phyloP scores from a whole-genome alignment of 2,329 filamentous ascomycete species.

The Ascosphaera apis region DNA sequence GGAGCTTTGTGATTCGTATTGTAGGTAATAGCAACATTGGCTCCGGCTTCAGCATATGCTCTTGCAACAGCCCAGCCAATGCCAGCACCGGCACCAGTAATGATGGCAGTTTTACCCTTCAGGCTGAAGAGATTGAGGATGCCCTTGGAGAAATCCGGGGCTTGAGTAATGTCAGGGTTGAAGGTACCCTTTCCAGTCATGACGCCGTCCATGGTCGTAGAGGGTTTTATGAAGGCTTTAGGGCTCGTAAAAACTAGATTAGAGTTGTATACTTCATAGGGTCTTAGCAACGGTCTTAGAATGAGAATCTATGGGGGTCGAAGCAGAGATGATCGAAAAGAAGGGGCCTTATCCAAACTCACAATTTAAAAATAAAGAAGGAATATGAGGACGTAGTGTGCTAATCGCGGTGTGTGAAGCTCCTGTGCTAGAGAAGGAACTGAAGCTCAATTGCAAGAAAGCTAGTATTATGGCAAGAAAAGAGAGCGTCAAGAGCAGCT shows the following conservation, averaged over 20 bases:
- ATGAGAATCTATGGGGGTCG: too few species aligned
- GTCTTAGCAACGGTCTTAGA: too few species aligned
- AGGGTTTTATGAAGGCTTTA: neutral
- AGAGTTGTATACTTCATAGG: too few species aligned
- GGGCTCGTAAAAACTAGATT: neutral
- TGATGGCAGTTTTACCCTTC: slow-evolving; percentile 45
- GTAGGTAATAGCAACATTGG: slow-evolving; percentile 51
- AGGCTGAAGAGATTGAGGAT: slow-evolving; percentile 46
- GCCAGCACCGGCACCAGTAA: slow-evolving; percentile 46
- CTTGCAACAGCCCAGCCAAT: slow-evolving; percentile 44
- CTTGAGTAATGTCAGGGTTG: slow-evolving; percentile 31
- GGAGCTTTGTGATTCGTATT: slow-evolving; percentile 44
- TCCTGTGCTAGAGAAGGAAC: too few species aligned
- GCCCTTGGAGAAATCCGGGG: slow-evolving; percentile 22
- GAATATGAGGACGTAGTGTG: neutral
- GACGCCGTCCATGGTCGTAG: slow-evolving; percentile 13
- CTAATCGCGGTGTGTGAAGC: too few species aligned
- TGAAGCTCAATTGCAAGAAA: too few species aligned
- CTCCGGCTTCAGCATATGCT: slow-evolving; percentile 44
- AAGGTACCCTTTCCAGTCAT: slow-evolving; percentile 25
- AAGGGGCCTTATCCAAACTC: too few species aligned
- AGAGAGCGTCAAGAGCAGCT: too few species aligned
- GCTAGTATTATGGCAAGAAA: too few species aligned
- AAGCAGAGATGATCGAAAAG: neutral
- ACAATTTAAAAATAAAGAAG: neutral